Evolutionary conservation across 164 flowering plant genomes (phyloP), one percentile per base, ranked within the genome.

Genomic region (Dillenia turbinata): DNA sequence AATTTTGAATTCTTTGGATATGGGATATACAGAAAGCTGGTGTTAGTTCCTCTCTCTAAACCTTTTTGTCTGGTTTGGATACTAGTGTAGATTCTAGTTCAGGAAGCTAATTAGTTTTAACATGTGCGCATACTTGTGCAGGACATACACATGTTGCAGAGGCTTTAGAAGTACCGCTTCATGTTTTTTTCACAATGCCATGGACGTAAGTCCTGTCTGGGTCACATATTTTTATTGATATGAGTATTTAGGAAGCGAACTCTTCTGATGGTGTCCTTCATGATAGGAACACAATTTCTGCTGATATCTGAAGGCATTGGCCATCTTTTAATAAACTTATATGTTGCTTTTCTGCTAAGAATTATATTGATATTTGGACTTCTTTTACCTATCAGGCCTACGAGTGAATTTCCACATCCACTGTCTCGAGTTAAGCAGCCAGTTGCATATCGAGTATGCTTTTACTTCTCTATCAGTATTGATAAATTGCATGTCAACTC

Each of bases 121-220:
- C 40, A 33, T 5, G 40, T 33, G 40, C 0, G 40, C 7, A 5
- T 33, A 33, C 40, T 33, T 33, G 40, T 33, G 40, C 83, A 95
- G 99, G 99, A 51, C 97, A 95, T 85, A 77, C 78, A 33, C 98
- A 95, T 70, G 97, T 95, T 65, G 99, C 99, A 26, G 99, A 95
- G 83, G 91, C 97, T 51, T 77, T 95, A 44, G 82, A 87, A 76
- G 73, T 95, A 66, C 99, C 99, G 5, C 40, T 95, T 66, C 99
- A 95, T 73, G 78, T 95, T 62, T 95, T 95, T 77, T 95, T 95
- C 78, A 95, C 99, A 10, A 95, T 95, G 97, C 99, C 99, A 56
- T 95, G 99, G 99, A 95, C 98, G 99, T 95, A 88, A 95, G 97
- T 86, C 64, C 72, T 74, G 52, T 57, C 57, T 76, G 53, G 69